Evolutionary conservation across 345 rosid genomes (phyloP).

Genomic region (Boechera retrofracta): DNA sequence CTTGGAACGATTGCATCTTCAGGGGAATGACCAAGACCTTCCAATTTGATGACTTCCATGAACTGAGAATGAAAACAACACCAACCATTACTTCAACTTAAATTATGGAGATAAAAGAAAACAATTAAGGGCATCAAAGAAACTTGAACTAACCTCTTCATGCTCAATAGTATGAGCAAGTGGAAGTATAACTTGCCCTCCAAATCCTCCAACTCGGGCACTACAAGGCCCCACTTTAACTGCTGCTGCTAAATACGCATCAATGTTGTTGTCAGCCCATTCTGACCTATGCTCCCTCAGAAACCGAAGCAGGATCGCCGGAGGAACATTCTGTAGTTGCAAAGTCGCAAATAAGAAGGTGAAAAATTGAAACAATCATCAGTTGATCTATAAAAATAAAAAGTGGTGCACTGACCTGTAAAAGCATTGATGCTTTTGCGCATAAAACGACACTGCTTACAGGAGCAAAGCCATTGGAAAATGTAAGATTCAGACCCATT

Average conservation of each 20-base stretch:
- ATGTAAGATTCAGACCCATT: constrained; percentile 88
- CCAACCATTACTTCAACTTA: constrained; percentile 8
- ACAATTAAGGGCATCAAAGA: not conserved
- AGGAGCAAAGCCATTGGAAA: constrained; percentile 79
- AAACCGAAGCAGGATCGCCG: constrained; percentile 94
- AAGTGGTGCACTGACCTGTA: constrained; percentile 67
- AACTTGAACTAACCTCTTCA: constrained; percentile 74
- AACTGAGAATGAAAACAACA: constrained; percentile 51
- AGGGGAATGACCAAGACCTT: constrained; percentile 84
- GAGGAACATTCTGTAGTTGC: constrained; percentile 84
- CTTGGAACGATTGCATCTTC: constrained; percentile 92
- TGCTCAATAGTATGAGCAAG: constrained; percentile 94
- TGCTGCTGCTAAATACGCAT: constrained; percentile 94
- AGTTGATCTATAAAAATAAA: constrained; percentile 3
- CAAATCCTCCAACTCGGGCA: constrained; percentile 85
- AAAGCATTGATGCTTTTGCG: constrained; percentile 98
- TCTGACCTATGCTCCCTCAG: constrained; percentile 98
- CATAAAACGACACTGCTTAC: constrained; percentile 85
- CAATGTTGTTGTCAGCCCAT: constrained; percentile 98
- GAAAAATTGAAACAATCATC: constrained; percentile 17
- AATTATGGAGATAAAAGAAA: not conserved
- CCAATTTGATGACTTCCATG: constrained; percentile 94
- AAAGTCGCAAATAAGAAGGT: not conserved
- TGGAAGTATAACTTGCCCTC: constrained; percentile 94
- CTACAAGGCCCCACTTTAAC: constrained; percentile 92